These are phyloP conservation scores for Cyamopsis tetragonoloba DNA, from an alignment of 306 rosid species.

Conservation along the genomic window DNA sequence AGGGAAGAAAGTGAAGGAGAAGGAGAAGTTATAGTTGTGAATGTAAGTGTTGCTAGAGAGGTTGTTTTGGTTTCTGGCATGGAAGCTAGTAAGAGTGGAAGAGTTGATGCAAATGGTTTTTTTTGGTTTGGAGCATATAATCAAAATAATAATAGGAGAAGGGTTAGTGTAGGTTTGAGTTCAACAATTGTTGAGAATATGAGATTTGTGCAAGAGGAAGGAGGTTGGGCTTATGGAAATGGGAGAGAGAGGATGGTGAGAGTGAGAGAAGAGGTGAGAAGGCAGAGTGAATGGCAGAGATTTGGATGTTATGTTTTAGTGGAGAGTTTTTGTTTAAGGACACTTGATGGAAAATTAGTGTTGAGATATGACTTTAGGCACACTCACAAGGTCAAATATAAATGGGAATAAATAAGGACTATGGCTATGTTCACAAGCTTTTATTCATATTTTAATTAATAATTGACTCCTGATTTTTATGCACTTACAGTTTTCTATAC, in stretches of 20 bases:
- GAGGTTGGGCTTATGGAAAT: conserved; percentile 60
- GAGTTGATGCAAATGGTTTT: conserved; percentile 39
- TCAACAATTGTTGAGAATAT: conserved; percentile 56
- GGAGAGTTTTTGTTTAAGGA: conserved; percentile 61
- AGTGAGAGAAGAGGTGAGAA: conserved; percentile 43
- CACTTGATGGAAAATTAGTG: conserved; percentile 53
- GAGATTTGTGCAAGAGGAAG: conserved; percentile 72
- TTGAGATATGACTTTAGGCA: conserved; percentile 57
- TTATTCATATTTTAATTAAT: too few relatives aligned
- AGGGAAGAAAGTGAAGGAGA: conserved; percentile 24
- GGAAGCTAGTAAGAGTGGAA: conserved; percentile 45
- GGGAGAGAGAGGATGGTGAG: conserved; percentile 49
- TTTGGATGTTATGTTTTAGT: conserved; percentile 61
- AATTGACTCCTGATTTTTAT: too few relatives aligned
- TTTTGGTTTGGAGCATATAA: conserved; percentile 55
- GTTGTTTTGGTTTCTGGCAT: conserved; percentile 45
- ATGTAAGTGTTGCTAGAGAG: conserved; percentile 57
- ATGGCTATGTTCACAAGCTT: too few relatives aligned
- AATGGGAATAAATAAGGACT: conserved; percentile 45
- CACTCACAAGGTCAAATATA: conserved; percentile 39
- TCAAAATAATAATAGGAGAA: conserved; percentile 25
- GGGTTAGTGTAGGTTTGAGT: conserved; percentile 55
- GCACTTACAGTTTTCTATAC: too few relatives aligned
- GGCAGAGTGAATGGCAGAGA: conserved; percentile 43
- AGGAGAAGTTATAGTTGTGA: conserved; percentile 37